A percentile compares a stretch with the other conserved stretches of the same genome.
Conservation (phyloP, 768 basidiomycete genomes). For the Rickenella mellea region DNA sequence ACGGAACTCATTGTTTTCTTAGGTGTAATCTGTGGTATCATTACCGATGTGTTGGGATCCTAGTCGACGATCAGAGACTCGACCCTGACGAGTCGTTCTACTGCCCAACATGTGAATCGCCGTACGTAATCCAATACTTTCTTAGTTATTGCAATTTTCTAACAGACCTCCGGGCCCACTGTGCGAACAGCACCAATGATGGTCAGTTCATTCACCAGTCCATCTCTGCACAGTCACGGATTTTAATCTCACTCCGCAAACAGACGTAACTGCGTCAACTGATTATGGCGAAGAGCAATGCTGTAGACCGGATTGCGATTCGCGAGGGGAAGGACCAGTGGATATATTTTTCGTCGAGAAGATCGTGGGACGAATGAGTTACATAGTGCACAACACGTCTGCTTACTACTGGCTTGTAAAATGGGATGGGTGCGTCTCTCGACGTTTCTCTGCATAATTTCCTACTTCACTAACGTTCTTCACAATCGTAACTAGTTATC, state of each 20-base stretch:
- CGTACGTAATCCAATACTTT: background rate
- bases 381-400: background rate
- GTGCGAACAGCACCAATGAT: no score
- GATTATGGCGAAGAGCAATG: background rate
- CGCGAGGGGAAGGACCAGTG: background rate
- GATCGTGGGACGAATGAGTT: background rate
- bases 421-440: background rate
- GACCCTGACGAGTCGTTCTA: background rate
- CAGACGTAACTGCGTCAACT: background rate
- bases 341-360: background rate
- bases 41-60: background rate
- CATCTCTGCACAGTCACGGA: background rate
- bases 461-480: background rate
- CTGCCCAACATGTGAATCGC: background rate
- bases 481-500: background rate
- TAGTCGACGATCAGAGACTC: background rate
- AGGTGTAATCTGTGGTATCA: background rate
- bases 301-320: background rate
- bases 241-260: background rate
- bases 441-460: background rate
- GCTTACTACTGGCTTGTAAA: background rate
- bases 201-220: background rate
- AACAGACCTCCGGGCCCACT: no score
- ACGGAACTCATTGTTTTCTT: background rate
- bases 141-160: background rate